phyloP scores from a whole-genome alignment of 768 basidiomycete genomes.

The Psilocybe sp. region DNA sequence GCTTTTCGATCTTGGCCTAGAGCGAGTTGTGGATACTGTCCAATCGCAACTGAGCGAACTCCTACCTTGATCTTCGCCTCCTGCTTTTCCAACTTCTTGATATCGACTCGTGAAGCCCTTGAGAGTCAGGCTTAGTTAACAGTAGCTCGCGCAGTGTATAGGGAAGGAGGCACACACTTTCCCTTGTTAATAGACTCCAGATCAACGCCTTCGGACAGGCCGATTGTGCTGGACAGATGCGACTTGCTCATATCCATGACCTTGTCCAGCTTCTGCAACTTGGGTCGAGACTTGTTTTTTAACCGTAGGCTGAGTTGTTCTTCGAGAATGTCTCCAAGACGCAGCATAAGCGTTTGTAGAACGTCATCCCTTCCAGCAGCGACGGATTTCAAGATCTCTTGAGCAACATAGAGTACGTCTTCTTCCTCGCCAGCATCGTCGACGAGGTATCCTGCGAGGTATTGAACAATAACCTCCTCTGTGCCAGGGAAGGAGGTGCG shows the following conservation, averaged over 20 bases:
- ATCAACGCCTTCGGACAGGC: slow-evolving; percentile 79
- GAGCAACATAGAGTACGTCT: slow-evolving; percentile 76
- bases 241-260: slow-evolving; percentile 87
- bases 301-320: slow-evolving; percentile 60
- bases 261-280: slow-evolving; percentile 75
- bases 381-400: slow-evolving; percentile 74
- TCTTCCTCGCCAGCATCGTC: slow-evolving; percentile 89
- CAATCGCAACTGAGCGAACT: slow-evolving; percentile 1
- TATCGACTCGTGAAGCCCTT: slow-evolving; percentile 88
- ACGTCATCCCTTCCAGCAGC: slow-evolving; percentile 57
- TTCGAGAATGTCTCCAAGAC: slow-evolving; percentile 60
- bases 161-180: slow-evolving; percentile 53
- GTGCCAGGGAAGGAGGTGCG: slow-evolving; percentile 67
- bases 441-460: slow-evolving; percentile 83
- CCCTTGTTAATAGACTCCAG: slow-evolving; percentile 92
- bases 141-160: slow-evolving; percentile 4
- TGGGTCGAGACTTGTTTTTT: slow-evolving; percentile 59
- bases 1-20: slow-evolving; percentile 95
- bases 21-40: slow-evolving; percentile 1
- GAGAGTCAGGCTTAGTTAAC: slow-evolving; percentile 8
- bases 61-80: slow-evolving; percentile 89
- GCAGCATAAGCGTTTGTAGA: slow-evolving; percentile 64
- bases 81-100: slow-evolving; percentile 94
- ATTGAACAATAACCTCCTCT: slow-evolving; percentile 84
- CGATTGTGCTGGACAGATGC: slow-evolving; percentile 77